Evolutionary conservation across 495 filamentous ascomycete genomes (phyloP).

Genomic region (Penicillium nucicola): DNA sequence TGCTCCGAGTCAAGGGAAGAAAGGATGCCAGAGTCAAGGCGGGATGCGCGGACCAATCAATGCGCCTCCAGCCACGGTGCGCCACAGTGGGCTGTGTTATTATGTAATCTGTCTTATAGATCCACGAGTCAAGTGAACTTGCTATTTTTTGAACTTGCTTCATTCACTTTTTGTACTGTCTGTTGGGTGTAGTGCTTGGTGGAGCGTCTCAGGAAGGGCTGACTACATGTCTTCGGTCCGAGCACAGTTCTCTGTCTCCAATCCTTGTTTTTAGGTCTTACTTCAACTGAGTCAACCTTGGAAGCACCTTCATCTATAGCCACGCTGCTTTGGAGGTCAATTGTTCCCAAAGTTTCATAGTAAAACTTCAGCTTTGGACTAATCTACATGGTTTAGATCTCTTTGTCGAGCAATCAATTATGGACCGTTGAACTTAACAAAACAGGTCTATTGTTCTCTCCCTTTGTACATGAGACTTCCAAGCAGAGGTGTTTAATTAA

Average conservation of each 20-base stretch:
- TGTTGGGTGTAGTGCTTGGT: no score
- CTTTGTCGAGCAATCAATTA: no score
- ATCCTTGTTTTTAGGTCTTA: neutral
- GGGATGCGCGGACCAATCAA: slow-evolving; percentile 4
- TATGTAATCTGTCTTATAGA: neutral
- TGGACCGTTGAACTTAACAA: no score
- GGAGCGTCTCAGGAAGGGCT: no score
- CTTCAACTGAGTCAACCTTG: neutral
- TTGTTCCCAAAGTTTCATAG: neutral
- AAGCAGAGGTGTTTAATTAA: no score
- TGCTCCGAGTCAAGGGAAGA: neutral
- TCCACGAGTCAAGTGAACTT: no score
- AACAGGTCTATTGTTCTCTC: no score
- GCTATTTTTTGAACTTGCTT: no score
- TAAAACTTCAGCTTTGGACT: no score
- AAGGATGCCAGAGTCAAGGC: slow-evolving; percentile 11
- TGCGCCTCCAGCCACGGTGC: slow-evolving; percentile 2
- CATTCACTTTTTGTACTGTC: no score
- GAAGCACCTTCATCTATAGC: neutral
- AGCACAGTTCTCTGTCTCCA: neutral
- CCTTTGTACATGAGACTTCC: no score
- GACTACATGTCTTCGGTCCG: neutral
- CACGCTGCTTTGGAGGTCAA: neutral
- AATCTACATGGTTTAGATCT: no score
- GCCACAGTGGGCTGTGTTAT: slow-evolving; percentile 10